A percentile compares a stretch with the other conserved stretches of the same genome.
phyloP scores from a whole-genome alignment of 1,139 yeast genomes.

The Lipomyces yarrowii region DNA sequence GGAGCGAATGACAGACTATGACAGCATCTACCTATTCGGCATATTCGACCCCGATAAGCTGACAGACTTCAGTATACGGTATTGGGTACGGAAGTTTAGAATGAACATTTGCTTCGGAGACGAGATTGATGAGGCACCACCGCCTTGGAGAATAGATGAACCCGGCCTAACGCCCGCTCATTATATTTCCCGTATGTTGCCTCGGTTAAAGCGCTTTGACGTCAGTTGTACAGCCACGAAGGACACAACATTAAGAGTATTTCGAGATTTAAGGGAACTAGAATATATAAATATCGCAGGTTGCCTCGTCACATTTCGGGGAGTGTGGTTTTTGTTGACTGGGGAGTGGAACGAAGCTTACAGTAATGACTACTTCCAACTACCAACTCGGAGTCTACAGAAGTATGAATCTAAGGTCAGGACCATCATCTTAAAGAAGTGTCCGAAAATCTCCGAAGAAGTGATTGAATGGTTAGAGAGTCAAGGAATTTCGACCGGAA shows the following conservation, averaged over 20 bases:
- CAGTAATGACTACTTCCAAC: background rate
- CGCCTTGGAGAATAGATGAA: background rate
- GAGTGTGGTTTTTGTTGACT: background rate
- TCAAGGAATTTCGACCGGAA: background rate
- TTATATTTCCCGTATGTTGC: slow-evolving; percentile 8
- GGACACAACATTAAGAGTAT: slow-evolving; percentile 5
- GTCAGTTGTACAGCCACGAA: slow-evolving; percentile 11
- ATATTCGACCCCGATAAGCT: slow-evolving; percentile 9
- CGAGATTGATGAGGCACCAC: background rate
- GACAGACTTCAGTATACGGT: slow-evolving; percentile 11
- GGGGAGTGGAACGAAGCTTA: background rate
- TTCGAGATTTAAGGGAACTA: background rate
- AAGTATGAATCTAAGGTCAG: background rate
- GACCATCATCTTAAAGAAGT: slow-evolving; percentile 5
- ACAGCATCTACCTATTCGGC: slow-evolving; percentile 1
- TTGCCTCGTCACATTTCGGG: background rate
- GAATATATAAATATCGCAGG: background rate
- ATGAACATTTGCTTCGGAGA: background rate
- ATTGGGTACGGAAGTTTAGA: slow-evolving; percentile 3
- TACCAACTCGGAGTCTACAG: background rate
- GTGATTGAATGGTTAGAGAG: slow-evolving; percentile 6
- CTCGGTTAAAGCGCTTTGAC: slow-evolving; percentile 8
- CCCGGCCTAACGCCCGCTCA: slow-evolving; percentile 2
- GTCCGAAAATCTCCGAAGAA: background rate
- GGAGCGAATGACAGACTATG: background rate